These are phyloP conservation scores for Saxispiralis lemnorum DNA, from an alignment of 495 filamentous ascomycete genomes.

Conservation along the genomic window DNA sequence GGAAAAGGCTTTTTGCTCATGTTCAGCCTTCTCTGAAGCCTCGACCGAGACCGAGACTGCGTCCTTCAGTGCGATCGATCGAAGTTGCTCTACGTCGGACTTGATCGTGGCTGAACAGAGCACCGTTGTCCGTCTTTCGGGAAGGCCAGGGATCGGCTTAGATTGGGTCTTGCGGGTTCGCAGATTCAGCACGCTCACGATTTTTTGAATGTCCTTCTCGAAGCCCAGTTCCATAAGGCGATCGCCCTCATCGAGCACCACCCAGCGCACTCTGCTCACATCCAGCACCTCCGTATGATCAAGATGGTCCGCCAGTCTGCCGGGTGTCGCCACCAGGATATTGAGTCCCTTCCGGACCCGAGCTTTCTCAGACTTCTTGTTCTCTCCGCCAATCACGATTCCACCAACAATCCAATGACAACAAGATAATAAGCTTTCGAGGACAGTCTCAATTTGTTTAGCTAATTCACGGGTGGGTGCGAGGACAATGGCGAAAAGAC, in stretches of 20 bases:
- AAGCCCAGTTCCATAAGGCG: constrained; percentile 93
- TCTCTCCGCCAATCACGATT: constrained; percentile 88
- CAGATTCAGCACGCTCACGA: constrained; percentile 56
- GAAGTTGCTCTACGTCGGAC: constrained; percentile 78
- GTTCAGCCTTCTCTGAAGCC: constrained; percentile 23
- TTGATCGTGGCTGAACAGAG: constrained; percentile 95
- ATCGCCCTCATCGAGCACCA: constrained; percentile 90
- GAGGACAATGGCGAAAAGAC: constrained; percentile 78
- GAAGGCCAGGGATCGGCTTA: constrained; percentile 34
- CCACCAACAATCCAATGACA: constrained; percentile 80
- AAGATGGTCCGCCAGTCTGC: constrained; percentile 73
- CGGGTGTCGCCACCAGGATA: constrained; percentile 86
- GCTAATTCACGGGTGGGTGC: constrained; percentile 85
- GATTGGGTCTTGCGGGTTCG: constrained; percentile 27
- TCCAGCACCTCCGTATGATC: constrained; percentile 79
- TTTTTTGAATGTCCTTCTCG: constrained; percentile 67
- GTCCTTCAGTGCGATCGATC: constrained; percentile 87
- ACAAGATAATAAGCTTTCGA: constrained; percentile 65
- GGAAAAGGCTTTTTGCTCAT: constrained; percentile 45
- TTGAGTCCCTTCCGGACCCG: constrained; percentile 81
- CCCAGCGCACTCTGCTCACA: constrained; percentile 76
- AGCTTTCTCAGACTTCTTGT: constrained; percentile 93
- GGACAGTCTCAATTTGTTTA: constrained; percentile 74
- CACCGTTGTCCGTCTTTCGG: constrained; percentile 63
- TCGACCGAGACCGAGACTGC: constrained; percentile 72